Evolutionary conservation across 2,329 filamentous ascomycete species (phyloP), one percentile per base, ranked within the genome.

Genomic region (Nakataea oryzae): DNA sequence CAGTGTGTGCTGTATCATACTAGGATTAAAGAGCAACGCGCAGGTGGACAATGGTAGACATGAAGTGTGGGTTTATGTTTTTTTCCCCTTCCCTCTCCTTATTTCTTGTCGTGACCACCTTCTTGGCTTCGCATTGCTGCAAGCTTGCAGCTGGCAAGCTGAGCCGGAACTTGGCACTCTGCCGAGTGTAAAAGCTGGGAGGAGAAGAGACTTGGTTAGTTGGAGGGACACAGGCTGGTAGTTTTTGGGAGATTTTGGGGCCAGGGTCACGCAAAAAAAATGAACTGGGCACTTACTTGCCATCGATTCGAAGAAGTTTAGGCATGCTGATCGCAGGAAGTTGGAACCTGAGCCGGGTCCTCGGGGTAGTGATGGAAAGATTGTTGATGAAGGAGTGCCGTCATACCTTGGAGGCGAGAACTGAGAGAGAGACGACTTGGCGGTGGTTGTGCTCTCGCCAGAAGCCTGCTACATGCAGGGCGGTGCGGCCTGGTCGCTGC

Each of bases 141-240:
- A 57, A 21, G 21, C 21, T 61, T 28, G 54, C 11, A 56, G 24
- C 26, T 56, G 27, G 24, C 12, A 17, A 13, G 54, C 26, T 50
- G 12, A n/a, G 47, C 11, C 14, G 4, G 57, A 70, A 67, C 70
- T 69, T 71, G 73, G 70, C 59, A n/a, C 29, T 59, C 24, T 21
- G 29, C 59, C 41, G 26, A 61, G 32, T 28, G 57, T 56, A 24
- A 60, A 54, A 57, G 32, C 32, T 30, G 30, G 9, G 34, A 58
- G 57, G 34, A 57, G 12, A 26, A 28, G 56, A 47, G 6, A 59
- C 28, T 47, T n/a, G 13, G 17, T 17, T 17, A 60, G 50, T 17
- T 14, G 24, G 7, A 32, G 14, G 17, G 1, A 11, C 32, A 41
- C 32, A 13, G 32, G 8, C 34, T 17, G 13, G 34, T 21, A 17